phyloP scores from a whole-genome alignment of 768 basidiomycete genomes.

The Amanita rimosa region DNA sequence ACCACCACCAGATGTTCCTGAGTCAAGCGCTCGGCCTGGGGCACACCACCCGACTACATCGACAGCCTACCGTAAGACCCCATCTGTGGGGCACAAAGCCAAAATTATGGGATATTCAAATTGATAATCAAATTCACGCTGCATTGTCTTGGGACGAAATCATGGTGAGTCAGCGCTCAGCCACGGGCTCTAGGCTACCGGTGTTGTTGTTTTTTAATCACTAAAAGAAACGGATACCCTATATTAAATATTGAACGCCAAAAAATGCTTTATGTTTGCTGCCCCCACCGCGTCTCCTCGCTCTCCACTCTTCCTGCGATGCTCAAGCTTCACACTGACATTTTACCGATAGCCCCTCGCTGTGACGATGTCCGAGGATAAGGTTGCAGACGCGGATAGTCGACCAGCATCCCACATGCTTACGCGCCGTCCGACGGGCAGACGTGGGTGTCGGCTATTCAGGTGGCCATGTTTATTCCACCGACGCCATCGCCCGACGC shows the following conservation, averaged over 20 bases:
- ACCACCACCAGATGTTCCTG: not conserved
- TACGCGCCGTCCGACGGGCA: not conserved
- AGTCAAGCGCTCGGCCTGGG: not conserved
- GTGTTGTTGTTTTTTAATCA: too few relatives aligned
- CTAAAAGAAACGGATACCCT: too few relatives aligned
- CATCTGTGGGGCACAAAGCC: constrained; percentile 23
- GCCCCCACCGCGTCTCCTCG: too few relatives aligned
- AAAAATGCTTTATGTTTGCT: too few relatives aligned
- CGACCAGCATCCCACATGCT: not conserved
- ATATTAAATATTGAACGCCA: too few relatives aligned
- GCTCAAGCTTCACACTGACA: not conserved
- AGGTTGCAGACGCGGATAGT: not conserved
- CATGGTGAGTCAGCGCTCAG: constrained; percentile 29
- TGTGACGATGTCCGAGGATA: constrained; percentile 4
- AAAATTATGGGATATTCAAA: constrained; percentile 34
- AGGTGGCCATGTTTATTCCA: not conserved
- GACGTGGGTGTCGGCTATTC: not conserved
- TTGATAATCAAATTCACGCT: constrained; percentile 8
- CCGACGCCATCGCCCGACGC: not conserved
- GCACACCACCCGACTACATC: too few relatives aligned
- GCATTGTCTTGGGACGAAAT: constrained; percentile 25
- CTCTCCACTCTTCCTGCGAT: too few relatives aligned
- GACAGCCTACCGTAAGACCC: not conserved
- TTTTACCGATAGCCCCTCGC: constrained; percentile 11
- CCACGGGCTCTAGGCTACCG: too few relatives aligned